Conservation (phyloP, 1,139 yeast species). For the Komagataea norvegica region DNA sequence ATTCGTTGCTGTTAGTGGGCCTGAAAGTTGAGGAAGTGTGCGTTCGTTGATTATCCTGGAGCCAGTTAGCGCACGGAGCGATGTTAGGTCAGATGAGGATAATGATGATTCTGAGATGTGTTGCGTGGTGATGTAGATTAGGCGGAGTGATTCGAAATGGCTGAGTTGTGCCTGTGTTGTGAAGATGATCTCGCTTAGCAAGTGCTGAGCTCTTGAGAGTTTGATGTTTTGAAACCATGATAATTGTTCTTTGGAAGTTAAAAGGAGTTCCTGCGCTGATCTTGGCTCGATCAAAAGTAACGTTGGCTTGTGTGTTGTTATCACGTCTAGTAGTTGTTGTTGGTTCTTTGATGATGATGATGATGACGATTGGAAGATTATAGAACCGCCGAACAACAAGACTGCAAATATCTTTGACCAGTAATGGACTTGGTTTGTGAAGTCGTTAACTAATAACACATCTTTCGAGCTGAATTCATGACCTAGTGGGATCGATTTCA, state of each 20-base stretch:
- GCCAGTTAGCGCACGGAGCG: constrained; percentile 43
- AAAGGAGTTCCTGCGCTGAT: background rate
- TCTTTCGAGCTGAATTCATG: constrained; percentile 41
- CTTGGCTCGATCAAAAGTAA: constrained; percentile 6
- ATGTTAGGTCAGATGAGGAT: constrained; percentile 35
- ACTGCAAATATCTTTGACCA: constrained; percentile 32
- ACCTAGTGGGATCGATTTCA: constrained; percentile 52
- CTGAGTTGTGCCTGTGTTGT: constrained; percentile 29
- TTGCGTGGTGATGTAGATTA: constrained; percentile 33
- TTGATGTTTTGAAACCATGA: constrained; percentile 15
- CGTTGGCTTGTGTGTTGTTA: constrained; percentile 5
- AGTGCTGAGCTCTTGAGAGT: constrained; percentile 31
- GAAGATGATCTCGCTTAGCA: constrained; percentile 37
- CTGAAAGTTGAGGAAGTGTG: constrained; percentile 43
- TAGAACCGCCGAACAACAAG: constrained; percentile 33
- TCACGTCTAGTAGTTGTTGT: background rate
- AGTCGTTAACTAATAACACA: constrained; percentile 37
- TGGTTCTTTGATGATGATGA: constrained; percentile 14
- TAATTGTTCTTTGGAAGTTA: background rate
- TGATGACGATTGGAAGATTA: constrained; percentile 12
- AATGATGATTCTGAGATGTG: constrained; percentile 16
- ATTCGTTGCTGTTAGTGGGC: constrained; percentile 57
- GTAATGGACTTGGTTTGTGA: constrained; percentile 24
- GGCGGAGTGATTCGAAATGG: constrained; percentile 30
- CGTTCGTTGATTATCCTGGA: constrained; percentile 52